These are phyloP conservation scores for Hawksworthiomyces lignivorus DNA, from an alignment of 2,329 filamentous ascomycete species.

Conservation along the genomic window DNA sequence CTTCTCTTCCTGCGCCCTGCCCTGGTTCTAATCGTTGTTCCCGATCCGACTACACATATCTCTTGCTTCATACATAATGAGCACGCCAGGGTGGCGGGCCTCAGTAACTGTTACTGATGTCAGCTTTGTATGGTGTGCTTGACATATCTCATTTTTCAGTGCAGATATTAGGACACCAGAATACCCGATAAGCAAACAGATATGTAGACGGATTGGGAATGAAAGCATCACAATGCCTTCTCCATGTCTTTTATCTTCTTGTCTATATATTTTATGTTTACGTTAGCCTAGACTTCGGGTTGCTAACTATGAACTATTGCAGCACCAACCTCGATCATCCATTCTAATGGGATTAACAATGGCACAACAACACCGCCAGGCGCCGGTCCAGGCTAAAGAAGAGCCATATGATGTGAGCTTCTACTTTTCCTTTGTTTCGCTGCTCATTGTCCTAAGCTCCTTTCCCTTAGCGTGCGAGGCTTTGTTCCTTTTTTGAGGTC, in stretches of 20 bases:
- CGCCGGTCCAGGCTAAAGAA: slow-evolving; percentile 35
- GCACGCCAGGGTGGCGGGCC: no score
- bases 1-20: slow-evolving; percentile 1
- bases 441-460: not conserved
- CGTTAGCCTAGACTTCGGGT: not conserved
- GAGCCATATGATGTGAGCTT: slow-evolving; percentile 36
- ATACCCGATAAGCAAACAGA: no score
- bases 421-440: slow-evolving; percentile 14
- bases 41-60: no score
- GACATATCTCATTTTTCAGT: not conserved
- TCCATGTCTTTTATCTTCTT: no score
- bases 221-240: no score
- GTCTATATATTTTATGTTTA: no score
- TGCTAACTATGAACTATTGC: slow-evolving; percentile 2
- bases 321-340: slow-evolving; percentile 4
- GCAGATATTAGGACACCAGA: no score
- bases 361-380: slow-evolving; percentile 38
- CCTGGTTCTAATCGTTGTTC: no score
- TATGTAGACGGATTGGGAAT: no score
- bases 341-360: slow-evolving; percentile 35
- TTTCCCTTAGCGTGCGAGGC: not conserved
- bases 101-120: no score
- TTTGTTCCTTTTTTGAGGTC: not conserved
- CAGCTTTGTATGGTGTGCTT: no score
- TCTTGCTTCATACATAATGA: no score